Base-by-base conservation (phyloP, 1,284 basidiomycete species). In the Pisolithus thermaeus region DNA sequence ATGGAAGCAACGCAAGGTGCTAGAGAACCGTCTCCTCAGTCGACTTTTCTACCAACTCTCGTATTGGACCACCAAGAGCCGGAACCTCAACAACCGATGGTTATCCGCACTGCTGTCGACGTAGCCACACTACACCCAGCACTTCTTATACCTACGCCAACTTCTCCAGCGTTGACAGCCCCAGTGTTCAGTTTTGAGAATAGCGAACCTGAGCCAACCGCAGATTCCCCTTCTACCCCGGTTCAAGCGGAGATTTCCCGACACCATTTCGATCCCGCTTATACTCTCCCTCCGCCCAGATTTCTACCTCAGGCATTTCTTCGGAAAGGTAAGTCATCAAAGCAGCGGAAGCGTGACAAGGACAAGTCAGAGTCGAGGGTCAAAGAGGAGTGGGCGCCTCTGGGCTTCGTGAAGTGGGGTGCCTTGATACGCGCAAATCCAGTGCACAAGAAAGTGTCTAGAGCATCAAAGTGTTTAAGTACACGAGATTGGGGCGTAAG, bases 401-500 rank as follows among this genome's bases (percentile, higher is more conserved):
- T 85, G 67, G 87, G 88, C 40, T 69, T 89, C 44, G 79, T 78
- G 54, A 80, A 78, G 59, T 91, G 88, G 87, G 77, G 81, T 18
- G 86, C 85, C 0, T 73, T 76, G 14, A 66, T 91, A 40, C 76
- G 75, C 51, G 80, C 84, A 25, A 92, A 92, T 63, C 89, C 90
- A 1, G 73, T 89, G 20, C 79, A 81, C 68, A 82, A 77, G 64
- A 81, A 76, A 61, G 74, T 90, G 14, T 69, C 81, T 37, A 77
- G 80, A 51, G 79, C 87, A 9, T 75, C 78, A 2, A 92, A 92
- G 64, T 90, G 85, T 58, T 61, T 92, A 50, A 87, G 73, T 49
- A 88, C 84, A 12, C 77, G 77, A 38, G 89, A 92, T 54, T 92
- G 90, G 90, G 77, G 75, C 66, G 88, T 90, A 72, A 61, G 86